Base-by-base conservation (phyloP, 768 basidiomycete genomes). In the Amanita thiersii region DNA sequence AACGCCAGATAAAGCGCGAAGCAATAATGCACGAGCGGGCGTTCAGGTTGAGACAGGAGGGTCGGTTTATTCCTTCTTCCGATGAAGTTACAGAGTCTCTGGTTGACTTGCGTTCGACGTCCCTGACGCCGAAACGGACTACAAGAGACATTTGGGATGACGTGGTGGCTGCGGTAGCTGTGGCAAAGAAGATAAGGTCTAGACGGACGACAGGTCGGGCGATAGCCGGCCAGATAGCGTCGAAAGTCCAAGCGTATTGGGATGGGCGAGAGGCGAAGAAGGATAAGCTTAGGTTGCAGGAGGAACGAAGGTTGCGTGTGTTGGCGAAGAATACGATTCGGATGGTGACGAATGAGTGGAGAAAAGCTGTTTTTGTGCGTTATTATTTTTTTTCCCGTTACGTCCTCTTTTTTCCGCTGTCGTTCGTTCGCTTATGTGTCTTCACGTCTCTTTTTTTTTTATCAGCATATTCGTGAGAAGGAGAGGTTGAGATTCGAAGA, bases 361-460 rank as follows among this genome's bases (percentile, higher is more conserved):
- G 83, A 59, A 79, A 86, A 54, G 92, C 87, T 5, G 78, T 92
- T 33, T 79, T 79, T 51, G 87, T 86, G 53, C 54, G 87, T 72
- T 3, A 12, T 11, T 39, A 7, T 39, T 39, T 40, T 3, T 42
- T 23, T 14, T 42, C 9, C n/a, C n/a, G n/a, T n/a, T n/a, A n/a
- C n/a, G n/a, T n/a, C n/a, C n/a, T n/a, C n/a, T 12, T n/a, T 29
- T 21, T 12, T 14, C 36, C 9, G 23, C 11, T 32, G 29, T 19
- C 34, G 15, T 18, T 3, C 15, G 10, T 39, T 17, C 19, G 29
- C 35, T n/a, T 14, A 15, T n/a, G 11, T 9, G 9, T 34, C 6
- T 23, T 28, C 21, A 38, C n/a, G 10, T 15, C 9, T 24, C 38
- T 10, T 40, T 17, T 43, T 43, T 30, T 38, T 43, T 4, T 33